phyloP scores from a whole-genome alignment of 148 eudicot species.

The Pharnaceum exiguum region DNA sequence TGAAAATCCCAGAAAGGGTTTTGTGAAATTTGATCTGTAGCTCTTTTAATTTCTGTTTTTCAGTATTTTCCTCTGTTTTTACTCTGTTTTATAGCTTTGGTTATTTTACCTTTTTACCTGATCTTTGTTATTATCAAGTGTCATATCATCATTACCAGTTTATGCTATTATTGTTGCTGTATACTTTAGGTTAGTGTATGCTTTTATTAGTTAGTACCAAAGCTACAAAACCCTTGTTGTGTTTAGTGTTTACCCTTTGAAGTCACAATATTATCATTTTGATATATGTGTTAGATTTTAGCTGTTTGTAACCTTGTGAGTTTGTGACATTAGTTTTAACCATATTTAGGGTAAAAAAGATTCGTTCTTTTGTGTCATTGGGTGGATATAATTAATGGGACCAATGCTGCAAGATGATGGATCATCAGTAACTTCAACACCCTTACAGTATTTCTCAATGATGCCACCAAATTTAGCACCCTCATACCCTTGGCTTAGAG shows the following conservation, averaged over 20 bases:
- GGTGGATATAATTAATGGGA: no score
- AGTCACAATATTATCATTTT: no score
- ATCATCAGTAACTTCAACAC: conserved; percentile 80
- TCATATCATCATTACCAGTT: no score
- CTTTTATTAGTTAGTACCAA: not conserved
- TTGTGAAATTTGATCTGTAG: conserved; percentile 9
- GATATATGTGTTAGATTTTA: no score
- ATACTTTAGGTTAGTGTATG: not conserved
- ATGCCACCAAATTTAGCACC: conserved; percentile 65
- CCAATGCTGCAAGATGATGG: conserved; percentile 90
- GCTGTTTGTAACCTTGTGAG: no score
- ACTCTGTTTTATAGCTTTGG: not conserved
- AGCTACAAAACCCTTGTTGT: no score
- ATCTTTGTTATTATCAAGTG: not conserved
- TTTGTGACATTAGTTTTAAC: no score
- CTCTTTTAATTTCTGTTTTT: conserved; percentile 6
- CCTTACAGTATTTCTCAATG: conserved; percentile 56
- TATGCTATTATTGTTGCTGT: not conserved
- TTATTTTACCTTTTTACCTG: not conserved
- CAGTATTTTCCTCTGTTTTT: conserved; percentile 26
- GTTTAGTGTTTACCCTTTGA: no score
- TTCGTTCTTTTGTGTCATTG: conserved; percentile 4
- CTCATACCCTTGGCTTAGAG: conserved; percentile 69
- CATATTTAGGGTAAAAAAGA: not conserved
- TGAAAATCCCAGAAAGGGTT: conserved; percentile 39